Percentiles rank a stretch among this genome's conserved stretches.
Conservation (phyloP, 257 asterid genomes). For the Thymus quinquecostatus region DNA sequence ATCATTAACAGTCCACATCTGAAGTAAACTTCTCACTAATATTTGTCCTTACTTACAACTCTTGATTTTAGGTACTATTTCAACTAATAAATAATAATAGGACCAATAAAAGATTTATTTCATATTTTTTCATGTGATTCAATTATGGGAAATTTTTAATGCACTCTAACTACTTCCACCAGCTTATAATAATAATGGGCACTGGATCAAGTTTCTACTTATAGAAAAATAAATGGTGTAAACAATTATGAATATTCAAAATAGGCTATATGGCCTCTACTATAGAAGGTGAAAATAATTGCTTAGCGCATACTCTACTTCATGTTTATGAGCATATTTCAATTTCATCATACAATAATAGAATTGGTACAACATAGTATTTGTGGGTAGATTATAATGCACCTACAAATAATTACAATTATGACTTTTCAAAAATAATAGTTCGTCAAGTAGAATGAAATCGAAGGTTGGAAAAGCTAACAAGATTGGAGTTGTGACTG, state of each 20-base stretch:
- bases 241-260: background rate
- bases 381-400: slow-evolving; percentile 7
- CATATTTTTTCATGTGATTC: background rate
- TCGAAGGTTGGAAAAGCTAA: background rate
- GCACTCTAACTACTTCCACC: slow-evolving; percentile 22
- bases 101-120: background rate
- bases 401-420: background rate
- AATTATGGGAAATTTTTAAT: background rate
- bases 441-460: background rate
- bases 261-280: background rate
- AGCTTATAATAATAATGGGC: slow-evolving; percentile 20
- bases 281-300: background rate
- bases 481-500: slow-evolving; percentile 3
- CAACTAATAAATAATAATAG: background rate
- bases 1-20: background rate
- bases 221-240: background rate
- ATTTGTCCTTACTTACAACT: slow-evolving; percentile 2
- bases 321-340: background rate
- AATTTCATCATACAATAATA: background rate
- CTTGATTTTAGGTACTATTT: background rate
- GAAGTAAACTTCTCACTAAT: slow-evolving; percentile 4
- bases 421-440: background rate
- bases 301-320: background rate
- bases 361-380: background rate
- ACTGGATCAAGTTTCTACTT: background rate